Base-by-base conservation (phyloP, 2,329 filamentous ascomycete species). In the Ceratocystis destructans region DNA sequence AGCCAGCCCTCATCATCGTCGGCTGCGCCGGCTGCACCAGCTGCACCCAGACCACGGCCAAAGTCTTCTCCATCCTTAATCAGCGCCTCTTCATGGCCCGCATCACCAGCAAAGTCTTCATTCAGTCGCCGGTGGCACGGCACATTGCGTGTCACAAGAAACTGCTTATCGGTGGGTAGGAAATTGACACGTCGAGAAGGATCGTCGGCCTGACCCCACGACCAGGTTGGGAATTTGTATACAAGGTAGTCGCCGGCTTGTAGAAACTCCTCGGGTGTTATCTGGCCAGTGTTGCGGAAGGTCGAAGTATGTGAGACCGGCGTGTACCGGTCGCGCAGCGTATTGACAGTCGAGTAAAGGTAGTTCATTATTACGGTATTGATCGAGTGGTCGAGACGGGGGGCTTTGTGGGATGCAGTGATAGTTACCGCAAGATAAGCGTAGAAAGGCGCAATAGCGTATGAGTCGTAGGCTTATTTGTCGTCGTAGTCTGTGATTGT, bases 191-290 rank as follows among this genome's bases (percentile, higher is more conserved):
- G 87, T 75, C 90, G 89, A 69, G 84, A 82, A 1, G 87, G 83
- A n/a, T 86, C 85, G 66, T 93, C 89, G 70, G 93, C 92, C 72
- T 94, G 90, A 70, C 88, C 86, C 94, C 94, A 99, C 62, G 90
- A 88, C 94, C 94, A 99, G 67, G 93, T 96, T 7, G 93, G 94
- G 78, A 99, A 99, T 80, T 96, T 97, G 85, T 95, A 96, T 73
- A 96, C 92, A 46, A 99, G 86, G 75, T 97, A 99, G 79, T 99
- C 94, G 72, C 94, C 94, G 2, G 94, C 94, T 3, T 89, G 87
- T 63, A 96, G 82, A 76, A 99, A 99, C 81, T 99, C 94, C 73
- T 96, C 93, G 20, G 93, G 93, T 0, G 93, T 97, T 77, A 99
- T 94, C 79, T 97, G 89, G 70, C 94, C 94, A 3, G 92, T 96